These are phyloP conservation scores for Cladosporium sp. DNA, from an alignment of 2,329 filamentous ascomycete genomes.

Conservation along the genomic window DNA sequence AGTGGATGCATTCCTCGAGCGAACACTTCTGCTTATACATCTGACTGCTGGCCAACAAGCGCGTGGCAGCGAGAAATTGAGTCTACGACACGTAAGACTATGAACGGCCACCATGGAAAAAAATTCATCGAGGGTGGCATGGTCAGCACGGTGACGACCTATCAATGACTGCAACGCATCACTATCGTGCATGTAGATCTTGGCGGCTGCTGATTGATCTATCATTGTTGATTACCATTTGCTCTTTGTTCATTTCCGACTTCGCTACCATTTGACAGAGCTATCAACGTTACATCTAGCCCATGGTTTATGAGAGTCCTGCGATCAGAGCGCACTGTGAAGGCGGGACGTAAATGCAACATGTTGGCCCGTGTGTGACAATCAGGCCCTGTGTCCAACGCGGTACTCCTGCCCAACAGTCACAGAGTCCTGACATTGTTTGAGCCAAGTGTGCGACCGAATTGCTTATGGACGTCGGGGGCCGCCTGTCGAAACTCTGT, in stretches of 20 bases:
- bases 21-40: constrained; percentile 24
- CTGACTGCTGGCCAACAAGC: constrained; percentile 25
- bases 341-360: too few species aligned
- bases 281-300: too few species aligned
- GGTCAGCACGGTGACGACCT: constrained; percentile 22
- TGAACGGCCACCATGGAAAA: constrained; percentile 19
- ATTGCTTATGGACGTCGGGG: background rate
- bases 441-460: background rate
- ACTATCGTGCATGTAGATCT: too few species aligned
- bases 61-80: constrained; percentile 24
- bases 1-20: constrained; percentile 20
- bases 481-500: background rate
- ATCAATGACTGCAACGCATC: constrained; percentile 9
- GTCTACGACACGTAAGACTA: constrained; percentile 23
- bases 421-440: background rate
- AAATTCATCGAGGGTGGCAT: constrained; percentile 25
- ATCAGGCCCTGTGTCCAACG: too few species aligned
- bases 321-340: too few species aligned
- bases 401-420: background rate
- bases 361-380: too few species aligned
- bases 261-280: too few species aligned
- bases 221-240: too few species aligned
- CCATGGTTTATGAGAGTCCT: too few species aligned
- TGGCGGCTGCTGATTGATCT: too few species aligned
- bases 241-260: too few species aligned